Percentiles rank a stretch among this genome's conserved stretches.
Conservation (phyloP, 495 filamentous ascomycete genomes). For the Extremus antarcticus region DNA sequence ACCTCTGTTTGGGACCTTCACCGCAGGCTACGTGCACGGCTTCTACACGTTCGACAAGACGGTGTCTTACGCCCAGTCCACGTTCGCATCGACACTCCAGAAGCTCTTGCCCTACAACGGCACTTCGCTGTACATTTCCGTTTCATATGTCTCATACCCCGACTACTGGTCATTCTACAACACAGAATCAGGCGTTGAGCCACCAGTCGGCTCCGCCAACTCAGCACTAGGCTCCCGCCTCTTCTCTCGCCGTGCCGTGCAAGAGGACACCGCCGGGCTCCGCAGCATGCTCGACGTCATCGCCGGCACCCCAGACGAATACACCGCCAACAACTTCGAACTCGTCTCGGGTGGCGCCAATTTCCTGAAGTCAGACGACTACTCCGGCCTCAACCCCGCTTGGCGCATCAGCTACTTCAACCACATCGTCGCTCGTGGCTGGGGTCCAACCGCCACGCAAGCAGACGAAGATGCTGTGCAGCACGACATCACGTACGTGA, state of each 20-base stretch:
- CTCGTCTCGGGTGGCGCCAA: constrained; percentile 35
- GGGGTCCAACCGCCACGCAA: constrained; percentile 20
- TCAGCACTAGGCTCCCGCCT: constrained; percentile 31
- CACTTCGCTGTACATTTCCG: constrained; percentile 25
- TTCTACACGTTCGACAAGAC: constrained; percentile 27
- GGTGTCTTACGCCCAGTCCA: constrained; percentile 16
- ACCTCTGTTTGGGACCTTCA: constrained; percentile 22
- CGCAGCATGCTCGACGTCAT: constrained; percentile 24
- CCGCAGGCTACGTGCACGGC: constrained; percentile 29
- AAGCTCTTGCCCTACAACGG: constrained; percentile 24
- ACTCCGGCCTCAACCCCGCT: constrained; percentile 34
- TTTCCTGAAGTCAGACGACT: constrained; percentile 20
- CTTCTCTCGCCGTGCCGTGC: constrained; percentile 29
- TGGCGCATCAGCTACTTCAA: constrained; percentile 37
- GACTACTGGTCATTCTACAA: constrained; percentile 31
- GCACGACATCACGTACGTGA: constrained; percentile 41
- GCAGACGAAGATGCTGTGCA: constrained; percentile 32
- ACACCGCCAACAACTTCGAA: constrained; percentile 25
- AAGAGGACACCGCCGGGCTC: constrained; percentile 18
- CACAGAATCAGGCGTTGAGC: constrained; percentile 25
- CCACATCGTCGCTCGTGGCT: constrained; percentile 29
- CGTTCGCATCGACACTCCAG: constrained; percentile 21
- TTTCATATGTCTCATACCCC: constrained; percentile 26
- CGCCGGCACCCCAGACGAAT: constrained; percentile 16
- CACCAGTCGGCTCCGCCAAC: constrained; percentile 18